Evolutionary conservation across 768 basidiomycete genomes (phyloP).

Genomic region (Rhizopogon salebrosus): DNA sequence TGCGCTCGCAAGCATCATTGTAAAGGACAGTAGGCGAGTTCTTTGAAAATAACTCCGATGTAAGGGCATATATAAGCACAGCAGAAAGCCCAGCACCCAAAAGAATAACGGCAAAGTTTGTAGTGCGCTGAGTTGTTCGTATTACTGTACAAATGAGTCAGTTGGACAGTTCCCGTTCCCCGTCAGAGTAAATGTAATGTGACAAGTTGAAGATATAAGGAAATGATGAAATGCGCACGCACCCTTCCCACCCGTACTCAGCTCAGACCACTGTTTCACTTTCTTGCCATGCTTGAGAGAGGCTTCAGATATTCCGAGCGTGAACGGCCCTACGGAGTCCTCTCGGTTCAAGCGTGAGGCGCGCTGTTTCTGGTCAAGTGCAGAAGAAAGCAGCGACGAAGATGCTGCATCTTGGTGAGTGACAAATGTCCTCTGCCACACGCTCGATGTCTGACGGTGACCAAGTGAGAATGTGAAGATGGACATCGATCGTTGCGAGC

Average conservation of each 20-base stretch:
- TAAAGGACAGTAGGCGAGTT: conserved; percentile 85
- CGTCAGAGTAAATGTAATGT: conserved; percentile 14
- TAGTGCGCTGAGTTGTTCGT: conserved; percentile 45
- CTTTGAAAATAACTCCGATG: conserved; percentile 81
- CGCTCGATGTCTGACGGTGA: not conserved
- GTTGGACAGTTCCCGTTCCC: not conserved
- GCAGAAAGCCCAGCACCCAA: conserved; percentile 78
- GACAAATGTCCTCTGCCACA: conserved; percentile 33
- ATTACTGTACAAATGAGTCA: conserved; percentile 34
- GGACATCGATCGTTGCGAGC: not conserved
- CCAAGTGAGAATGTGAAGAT: not conserved
- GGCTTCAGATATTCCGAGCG: conserved; percentile 60
- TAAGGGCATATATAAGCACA: conserved; percentile 69
- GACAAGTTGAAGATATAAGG: not conserved
- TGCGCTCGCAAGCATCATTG: conserved; percentile 48
- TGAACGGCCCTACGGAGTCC: conserved; percentile 74
- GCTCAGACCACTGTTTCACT: conserved; percentile 73
- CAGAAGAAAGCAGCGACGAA: conserved; percentile 55
- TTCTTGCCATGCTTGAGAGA: conserved; percentile 49
- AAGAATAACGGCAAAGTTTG: conserved; percentile 51
- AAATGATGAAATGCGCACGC: conserved; percentile 11
- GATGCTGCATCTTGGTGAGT: conserved; percentile 40
- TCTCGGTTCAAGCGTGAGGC: conserved; percentile 32
- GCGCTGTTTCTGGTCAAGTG: conserved; percentile 56
- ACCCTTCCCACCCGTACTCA: conserved; percentile 77